These are phyloP conservation scores for Phlyctochytrium bullatum DNA, from an alignment of 192 early-diverging fungal species.

Conservation along the genomic window DNA sequence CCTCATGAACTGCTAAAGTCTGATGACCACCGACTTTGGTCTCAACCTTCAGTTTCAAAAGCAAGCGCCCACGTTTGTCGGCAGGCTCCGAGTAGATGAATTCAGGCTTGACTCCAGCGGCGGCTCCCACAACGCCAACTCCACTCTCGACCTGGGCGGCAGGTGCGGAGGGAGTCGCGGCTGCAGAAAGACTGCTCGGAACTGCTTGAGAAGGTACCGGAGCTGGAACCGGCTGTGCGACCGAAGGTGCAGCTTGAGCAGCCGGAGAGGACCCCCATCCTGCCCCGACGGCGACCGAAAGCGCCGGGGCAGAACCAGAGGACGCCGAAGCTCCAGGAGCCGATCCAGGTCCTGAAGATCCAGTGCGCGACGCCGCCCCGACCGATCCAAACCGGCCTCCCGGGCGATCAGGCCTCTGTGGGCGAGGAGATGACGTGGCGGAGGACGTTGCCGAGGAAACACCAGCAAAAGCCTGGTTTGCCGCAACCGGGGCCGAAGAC, in stretches of 20 bases:
- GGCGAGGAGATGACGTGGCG: neutral
- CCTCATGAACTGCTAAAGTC: conserved; percentile 50
- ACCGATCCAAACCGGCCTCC: conserved; percentile 1
- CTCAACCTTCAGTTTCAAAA: conserved; percentile 54
- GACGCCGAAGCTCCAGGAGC: neutral
- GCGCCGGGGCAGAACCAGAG: neutral
- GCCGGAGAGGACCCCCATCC: neutral
- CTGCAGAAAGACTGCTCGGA: no score
- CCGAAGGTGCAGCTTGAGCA: neutral
- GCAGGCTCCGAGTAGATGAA: neutral
- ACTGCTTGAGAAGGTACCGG: no score
- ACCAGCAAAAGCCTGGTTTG: neutral
- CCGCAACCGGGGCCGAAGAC: neutral
- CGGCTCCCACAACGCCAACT: neutral
- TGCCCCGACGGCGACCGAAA: neutral
- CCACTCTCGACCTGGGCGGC: neutral
- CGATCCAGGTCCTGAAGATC: neutral
- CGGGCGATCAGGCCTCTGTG: neutral
- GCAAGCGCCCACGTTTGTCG: conserved; percentile 37
- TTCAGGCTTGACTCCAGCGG: neutral
- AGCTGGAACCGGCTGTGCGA: neutral
- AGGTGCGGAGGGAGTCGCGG: neutral
- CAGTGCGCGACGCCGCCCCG: neutral
- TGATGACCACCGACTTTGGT: conserved; percentile 50
- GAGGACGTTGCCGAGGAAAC: neutral